These are phyloP conservation scores for Fusarium sp. DNA, from an alignment of 2,329 filamentous ascomycete genomes.

Conservation along the genomic window DNA sequence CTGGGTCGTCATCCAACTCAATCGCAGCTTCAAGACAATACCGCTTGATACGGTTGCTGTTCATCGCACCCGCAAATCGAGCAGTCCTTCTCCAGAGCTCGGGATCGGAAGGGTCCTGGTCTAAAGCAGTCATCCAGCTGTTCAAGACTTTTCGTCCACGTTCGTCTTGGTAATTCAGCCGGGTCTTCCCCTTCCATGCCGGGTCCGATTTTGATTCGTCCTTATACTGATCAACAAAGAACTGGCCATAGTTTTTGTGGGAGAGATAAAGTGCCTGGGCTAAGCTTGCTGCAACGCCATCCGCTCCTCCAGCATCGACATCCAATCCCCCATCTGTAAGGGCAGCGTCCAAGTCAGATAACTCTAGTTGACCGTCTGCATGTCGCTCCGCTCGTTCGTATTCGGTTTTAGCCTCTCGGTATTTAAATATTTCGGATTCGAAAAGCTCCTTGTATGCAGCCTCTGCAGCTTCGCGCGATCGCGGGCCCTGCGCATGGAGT, in stretches of 20 bases:
- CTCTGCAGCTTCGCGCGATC: conserved; percentile 79
- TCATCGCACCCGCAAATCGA: conserved; percentile 69
- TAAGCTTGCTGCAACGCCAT: conserved; percentile 82
- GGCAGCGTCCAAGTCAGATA: conserved; percentile 58
- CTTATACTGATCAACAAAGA: conserved; percentile 76
- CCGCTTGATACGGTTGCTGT: conserved; percentile 68
- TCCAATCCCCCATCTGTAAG: conserved; percentile 64
- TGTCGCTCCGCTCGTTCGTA: conserved; percentile 78
- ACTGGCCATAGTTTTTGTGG: conserved; percentile 96
- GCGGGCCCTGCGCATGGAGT: conserved; percentile 87
- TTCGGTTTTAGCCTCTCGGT: conserved; percentile 87
- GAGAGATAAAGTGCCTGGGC: conserved; percentile 92
- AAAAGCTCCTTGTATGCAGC: conserved; percentile 89
- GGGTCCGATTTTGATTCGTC: conserved; percentile 62
- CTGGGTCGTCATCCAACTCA: conserved; percentile 75
- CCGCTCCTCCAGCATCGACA: conserved; percentile 71
- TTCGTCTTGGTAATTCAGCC: conserved; percentile 50
- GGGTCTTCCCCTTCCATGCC: conserved; percentile 57
- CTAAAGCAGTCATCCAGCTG: conserved; percentile 70
- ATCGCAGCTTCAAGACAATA: conserved; percentile 76
- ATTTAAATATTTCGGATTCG: conserved; percentile 92
- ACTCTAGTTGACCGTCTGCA: conserved; percentile 61
- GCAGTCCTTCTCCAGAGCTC: conserved; percentile 74
- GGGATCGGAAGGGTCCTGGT: conserved; percentile 75
- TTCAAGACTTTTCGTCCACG: conserved; percentile 63